Evolutionary conservation across 352 stramenopile genomes (phyloP), one percentile per base, ranked within the genome.

Genomic region (Phytophthora multivora): DNA sequence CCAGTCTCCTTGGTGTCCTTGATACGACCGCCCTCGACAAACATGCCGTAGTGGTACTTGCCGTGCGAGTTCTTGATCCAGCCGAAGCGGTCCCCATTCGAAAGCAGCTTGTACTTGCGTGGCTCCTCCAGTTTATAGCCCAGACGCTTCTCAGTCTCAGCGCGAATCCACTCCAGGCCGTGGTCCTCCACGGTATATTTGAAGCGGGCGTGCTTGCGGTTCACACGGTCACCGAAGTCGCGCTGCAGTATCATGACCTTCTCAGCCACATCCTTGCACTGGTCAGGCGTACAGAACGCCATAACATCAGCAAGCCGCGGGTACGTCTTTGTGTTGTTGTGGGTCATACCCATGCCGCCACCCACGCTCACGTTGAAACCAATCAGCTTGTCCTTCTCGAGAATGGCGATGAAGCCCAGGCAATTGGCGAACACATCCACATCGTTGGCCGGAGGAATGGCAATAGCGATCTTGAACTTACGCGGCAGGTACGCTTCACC

Each of bases 391-490:
- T 89, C 83, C 56, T 89, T 69, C 53, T 96, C 71, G 23, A 97
- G 89, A n/a, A 99, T 94, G 26, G 90, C 90, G 33, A 99, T 96
- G 60, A 96, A 86, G 21, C 96, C 96, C 51, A 99, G 89, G 68
- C 98, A 98, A 70, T 99, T 98, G 8, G 96, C 98, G 66, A 98
- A 99, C 53, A 99, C 86, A 73, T 99, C 97, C 15, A 99, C 81
- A 38, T 96, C 96, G 73, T 99, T 99, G 49, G 97, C 92, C n/a
- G 96, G 95, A 19, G 96, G 95, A 49, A 99, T 97, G 4, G 96
- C 98, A 16, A 99, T 93, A 51, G 93, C 96, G 67, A 99, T 99
- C 84, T 99, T 99, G 80, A 99, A 99, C 80, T 99, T 99, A n/a
- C 95, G 89, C 3, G 97, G 97, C 50, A 99, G 66, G 74, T 99